These are phyloP conservation scores for Hibiscus mutabilis DNA, from an alignment of 345 rosid species.

Conservation along the genomic window DNA sequence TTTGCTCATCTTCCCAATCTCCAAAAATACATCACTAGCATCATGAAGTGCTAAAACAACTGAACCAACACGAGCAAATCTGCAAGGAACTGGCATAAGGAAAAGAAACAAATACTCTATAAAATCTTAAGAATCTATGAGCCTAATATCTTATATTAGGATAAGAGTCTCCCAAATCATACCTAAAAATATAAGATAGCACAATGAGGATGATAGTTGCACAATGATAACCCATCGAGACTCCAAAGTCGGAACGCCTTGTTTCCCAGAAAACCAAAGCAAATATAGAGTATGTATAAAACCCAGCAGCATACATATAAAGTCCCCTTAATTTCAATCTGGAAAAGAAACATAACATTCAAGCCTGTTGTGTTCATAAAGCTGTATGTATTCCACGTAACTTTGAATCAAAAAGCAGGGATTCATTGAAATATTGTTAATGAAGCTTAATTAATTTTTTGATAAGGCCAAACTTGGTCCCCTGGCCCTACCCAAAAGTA, in stretches of 20 bases:
- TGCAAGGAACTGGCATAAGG: constrained; percentile 23
- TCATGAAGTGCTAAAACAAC: constrained; percentile 92
- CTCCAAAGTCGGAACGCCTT: constrained; percentile 98
- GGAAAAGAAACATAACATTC: constrained; percentile 17
- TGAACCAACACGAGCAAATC: constrained; percentile 90
- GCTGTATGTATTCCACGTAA: no score
- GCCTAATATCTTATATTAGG: not conserved
- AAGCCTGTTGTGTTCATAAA: no score
- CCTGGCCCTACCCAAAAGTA: constrained; percentile 93
- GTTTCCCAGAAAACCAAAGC: constrained; percentile 99
- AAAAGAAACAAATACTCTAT: not conserved
- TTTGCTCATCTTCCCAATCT: constrained; percentile 93
- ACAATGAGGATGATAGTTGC: constrained; percentile 70
- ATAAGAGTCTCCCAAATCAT: not conserved
- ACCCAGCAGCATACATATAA: constrained; percentile 92
- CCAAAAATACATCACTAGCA: constrained; percentile 87
- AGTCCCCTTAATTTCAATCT: constrained; percentile 83
- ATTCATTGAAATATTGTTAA: no score
- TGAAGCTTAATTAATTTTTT: constrained; percentile 59
- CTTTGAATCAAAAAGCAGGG: no score
- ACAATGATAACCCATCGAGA: constrained; percentile 93
- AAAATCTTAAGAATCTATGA: no score
- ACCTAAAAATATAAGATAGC: constrained; percentile 85
- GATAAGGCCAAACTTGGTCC: constrained; percentile 92
- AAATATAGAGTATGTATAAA: constrained; percentile 90